Conservation (phyloP, 805 yeast species). For the Myxozyma lipomycoides region DNA sequence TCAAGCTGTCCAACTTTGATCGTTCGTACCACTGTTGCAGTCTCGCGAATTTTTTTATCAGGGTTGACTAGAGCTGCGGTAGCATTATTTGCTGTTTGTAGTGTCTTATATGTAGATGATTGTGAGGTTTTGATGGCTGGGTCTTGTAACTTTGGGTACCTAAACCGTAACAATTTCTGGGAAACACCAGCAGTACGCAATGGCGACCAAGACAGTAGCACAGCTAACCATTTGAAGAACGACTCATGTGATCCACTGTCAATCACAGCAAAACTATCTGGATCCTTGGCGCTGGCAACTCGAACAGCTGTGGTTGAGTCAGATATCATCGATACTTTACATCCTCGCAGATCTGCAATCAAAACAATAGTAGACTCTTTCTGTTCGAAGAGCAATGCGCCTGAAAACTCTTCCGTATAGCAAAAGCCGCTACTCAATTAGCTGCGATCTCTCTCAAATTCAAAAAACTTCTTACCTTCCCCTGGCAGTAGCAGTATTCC, state of each 20-base stretch:
- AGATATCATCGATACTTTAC: conserved; percentile 17
- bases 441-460: background rate
- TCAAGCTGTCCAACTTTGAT: conserved; percentile 24
- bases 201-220: conserved; percentile 23
- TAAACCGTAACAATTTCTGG: conserved; percentile 17
- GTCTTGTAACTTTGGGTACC: conserved; percentile 20
- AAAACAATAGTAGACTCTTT: conserved; percentile 7
- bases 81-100: background rate
- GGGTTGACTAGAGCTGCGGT: too few relatives aligned
- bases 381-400: conserved; percentile 20
- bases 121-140: conserved; percentile 1
- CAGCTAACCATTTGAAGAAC: conserved; percentile 23
- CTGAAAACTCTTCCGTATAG: conserved; percentile 24
- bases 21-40: conserved; percentile 7
- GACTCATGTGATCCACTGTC: conserved; percentile 17
- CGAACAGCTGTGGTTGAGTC: conserved; percentile 17
- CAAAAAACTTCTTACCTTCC: conserved; percentile 16
- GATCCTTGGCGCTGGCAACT: conserved; percentile 15
- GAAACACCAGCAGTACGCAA: conserved; percentile 24
- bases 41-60: too few relatives aligned
- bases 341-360: conserved; percentile 25
- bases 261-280: conserved; percentile 13
- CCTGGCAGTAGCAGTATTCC: conserved; percentile 16
- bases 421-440: conserved; percentile 15
- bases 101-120: background rate